Percentiles rank a stretch among this genome's conserved stretches.
Conservation (phyloP, 2,329 filamentous ascomycete species). For the Botrytis medusae region DNA sequence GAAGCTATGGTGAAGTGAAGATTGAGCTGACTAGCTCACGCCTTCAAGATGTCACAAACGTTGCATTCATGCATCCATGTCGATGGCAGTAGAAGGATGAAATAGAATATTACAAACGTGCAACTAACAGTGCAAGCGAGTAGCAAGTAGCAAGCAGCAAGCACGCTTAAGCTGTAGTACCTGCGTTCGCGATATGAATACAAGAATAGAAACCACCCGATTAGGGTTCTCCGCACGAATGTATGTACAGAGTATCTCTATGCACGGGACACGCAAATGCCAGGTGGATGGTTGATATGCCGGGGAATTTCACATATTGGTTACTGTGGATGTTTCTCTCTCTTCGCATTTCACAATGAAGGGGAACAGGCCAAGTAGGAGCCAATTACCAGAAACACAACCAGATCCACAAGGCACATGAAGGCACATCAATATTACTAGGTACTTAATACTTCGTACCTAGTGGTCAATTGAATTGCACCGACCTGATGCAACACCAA, state of each 20-base stretch:
- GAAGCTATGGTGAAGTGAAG: not conserved
- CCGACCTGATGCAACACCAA: not conserved
- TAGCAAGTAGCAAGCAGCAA: not conserved
- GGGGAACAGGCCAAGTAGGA: not conserved
- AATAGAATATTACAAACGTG: conserved; percentile 13
- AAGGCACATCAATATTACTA: not conserved
- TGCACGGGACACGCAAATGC: conserved; percentile 5
- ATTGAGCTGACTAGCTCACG: not conserved
- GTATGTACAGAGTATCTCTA: not conserved
- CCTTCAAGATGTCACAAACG: not conserved
- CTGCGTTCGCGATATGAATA: conserved; percentile 11
- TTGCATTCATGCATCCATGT: not conserved
- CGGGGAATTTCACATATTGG: not conserved
- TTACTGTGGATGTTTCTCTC: conserved; percentile 1
- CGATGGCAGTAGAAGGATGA: conserved; percentile 11
- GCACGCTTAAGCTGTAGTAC: conserved; percentile 17
- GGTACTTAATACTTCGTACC: not conserved
- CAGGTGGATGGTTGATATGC: not conserved
- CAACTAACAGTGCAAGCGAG: conserved; percentile 1
- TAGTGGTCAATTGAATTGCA: not conserved
- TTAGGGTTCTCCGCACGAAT: conserved; percentile 18
- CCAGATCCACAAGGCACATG: conserved; percentile 1
- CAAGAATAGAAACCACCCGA: conserved; percentile 12
- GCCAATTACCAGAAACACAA: not conserved
- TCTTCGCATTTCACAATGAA: not conserved